Base-by-base conservation (phyloP, 129 eudicot genomes). In the Solidago caesia region DNA sequence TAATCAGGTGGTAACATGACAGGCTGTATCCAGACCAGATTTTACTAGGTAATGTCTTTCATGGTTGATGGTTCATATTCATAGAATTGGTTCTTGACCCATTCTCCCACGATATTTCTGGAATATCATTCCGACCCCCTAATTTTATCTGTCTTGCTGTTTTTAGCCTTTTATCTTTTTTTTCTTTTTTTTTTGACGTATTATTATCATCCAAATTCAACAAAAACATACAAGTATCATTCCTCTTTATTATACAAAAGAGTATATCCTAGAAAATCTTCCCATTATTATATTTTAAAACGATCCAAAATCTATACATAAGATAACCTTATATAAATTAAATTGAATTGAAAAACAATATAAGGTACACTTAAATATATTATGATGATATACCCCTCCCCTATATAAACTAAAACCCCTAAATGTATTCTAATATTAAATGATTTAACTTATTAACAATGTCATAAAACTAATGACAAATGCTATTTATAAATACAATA, bases 1-100 rank as follows among this genome's bases (percentile, higher is more conserved):
- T 33, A 33, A 33, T 33, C 39, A 33, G 39, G 39, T 2, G 2
- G 0, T 33, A 74, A 56, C 26, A 29, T 12, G 57, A 52, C 73
- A 76, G 80, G 80, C 64, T 76, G 80, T 75, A 75, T 75, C 80
- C 67, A 25, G 67, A 46, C 47, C 67, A 75, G 67, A 45, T 66
- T 67, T 75, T 75, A 66, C 56, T 75, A 64, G 53, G 71, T 64
- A 62, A 39, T 21, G 53, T 75, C 56, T 2, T 51, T 15, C 57
- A 71, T 56, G 55, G 41, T 21, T 48, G 6, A 11, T 21, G 55
- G 39, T 33, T 33, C 39, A 2, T 33, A 33, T 33, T 2, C 39
- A 2, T 1, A 1, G 39, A 33, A 33, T 33, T 33, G 39, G 39
- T 33, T 33, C 47, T 26, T 27, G 45, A 16, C 39, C 39, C 39